Percentiles rank a stretch among this genome's conserved stretches.
Conservation (phyloP, 108 stramenopile genomes). For the Fragilaria crotonensis region DNA sequence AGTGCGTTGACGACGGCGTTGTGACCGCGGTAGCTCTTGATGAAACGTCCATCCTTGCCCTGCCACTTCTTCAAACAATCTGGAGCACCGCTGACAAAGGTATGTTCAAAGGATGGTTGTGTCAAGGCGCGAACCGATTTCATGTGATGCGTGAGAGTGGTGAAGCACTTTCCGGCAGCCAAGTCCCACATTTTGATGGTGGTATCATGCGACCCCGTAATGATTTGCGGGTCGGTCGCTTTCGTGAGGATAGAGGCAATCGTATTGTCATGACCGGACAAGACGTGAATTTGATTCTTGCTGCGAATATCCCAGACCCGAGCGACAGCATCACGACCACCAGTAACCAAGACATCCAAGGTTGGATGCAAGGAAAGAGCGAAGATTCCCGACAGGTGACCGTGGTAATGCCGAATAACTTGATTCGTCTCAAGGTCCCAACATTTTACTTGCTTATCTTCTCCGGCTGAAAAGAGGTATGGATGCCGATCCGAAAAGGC, state of each 20-base stretch:
- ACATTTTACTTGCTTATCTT: constrained; percentile 98
- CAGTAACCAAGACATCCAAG: constrained; percentile 97
- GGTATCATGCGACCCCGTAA: constrained; percentile 96
- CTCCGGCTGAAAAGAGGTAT: constrained; percentile 94
- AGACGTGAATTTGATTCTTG: constrained; percentile 86
- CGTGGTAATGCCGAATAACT: constrained; percentile 98
- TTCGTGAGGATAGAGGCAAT: constrained; percentile 88
- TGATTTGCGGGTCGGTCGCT: constrained; percentile 90
- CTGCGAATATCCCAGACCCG: constrained; percentile 99
- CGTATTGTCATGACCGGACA: constrained; percentile 93
- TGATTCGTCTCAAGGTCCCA: constrained; percentile 99
- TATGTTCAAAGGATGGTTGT: constrained; percentile 84
- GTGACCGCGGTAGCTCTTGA: constrained; percentile 91
- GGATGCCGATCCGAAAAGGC: constrained; percentile 92
- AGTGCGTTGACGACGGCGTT: constrained; percentile 92
- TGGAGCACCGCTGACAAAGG: constrained; percentile 93
- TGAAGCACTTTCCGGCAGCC: constrained; percentile 93
- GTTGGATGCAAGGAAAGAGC: constrained; percentile 92
- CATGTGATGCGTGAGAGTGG: constrained; percentile 98
- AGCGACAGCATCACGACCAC: constrained; percentile 94
- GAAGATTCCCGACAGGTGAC: constrained; percentile 95
- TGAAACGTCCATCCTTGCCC: constrained; percentile 83
- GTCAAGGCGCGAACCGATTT: constrained; percentile 90
- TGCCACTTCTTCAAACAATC: constrained; percentile 97
- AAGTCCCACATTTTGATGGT: constrained; percentile 99